Base-by-base conservation (phyloP, 495 filamentous ascomycete genomes). In the Usnea hakonensis region DNA sequence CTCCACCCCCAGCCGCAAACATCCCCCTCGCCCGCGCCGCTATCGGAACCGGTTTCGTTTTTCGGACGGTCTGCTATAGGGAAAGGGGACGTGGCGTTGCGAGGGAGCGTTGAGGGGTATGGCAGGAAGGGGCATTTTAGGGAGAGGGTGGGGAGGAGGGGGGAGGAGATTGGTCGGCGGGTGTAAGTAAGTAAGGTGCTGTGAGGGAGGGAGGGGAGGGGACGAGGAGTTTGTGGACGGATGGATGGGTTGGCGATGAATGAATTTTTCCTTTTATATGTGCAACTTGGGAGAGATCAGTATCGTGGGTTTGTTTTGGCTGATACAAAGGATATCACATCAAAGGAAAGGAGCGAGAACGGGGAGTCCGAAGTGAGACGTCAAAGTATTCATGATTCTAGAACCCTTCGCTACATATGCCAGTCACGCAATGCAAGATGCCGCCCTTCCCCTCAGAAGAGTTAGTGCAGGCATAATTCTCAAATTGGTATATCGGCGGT, bases 111-210 rank as follows among this genome's bases (percentile, higher is more conserved):
- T 5, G 14, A 35, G 11, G 11, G 19, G n/a, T 11, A 37, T 6
- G 1, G 11, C 1, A 44, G 14, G 50, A 61, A 55, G 26, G 19
- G 37, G 16, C n/a, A 38, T 3, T 44, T 61, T 8, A 55, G 26
- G 14, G 36, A 44, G 8, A 61, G 37, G 30, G 59, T 55, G 30
- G 59, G 59, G 14, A 37, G 33, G 23, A 61, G 59, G 26, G 59
- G 48, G 10, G 38, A 40, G 37, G 59, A 61, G 21, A 55, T 61
- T n/a, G 37, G 17, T 6, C 13, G 33, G 14, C 33, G 36, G 35
- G 35, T 36, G 35, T 36, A 36, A 36, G 35, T 36, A 11, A 36
- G 35, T 36, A 11, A 6, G 35, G 11, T 36, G 35, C 35, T 6
- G 5, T 36, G 35, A 5, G 11, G 11, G 35, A 36, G 6, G 11